These are phyloP conservation scores for Volvox africanus DNA, from an alignment of 139 green algal genomes.

Conservation along the genomic window DNA sequence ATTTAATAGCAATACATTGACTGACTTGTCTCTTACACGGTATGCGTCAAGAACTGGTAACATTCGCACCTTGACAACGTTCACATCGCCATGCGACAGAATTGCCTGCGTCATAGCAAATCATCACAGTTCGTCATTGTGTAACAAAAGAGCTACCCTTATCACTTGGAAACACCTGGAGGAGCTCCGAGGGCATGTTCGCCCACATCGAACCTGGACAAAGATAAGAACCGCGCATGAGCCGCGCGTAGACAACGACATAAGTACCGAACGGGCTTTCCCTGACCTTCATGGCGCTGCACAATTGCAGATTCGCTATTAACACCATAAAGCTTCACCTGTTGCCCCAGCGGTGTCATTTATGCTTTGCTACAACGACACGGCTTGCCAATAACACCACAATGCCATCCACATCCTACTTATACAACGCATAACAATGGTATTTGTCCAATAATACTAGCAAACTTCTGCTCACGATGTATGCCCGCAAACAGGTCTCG, in stretches of 20 bases:
- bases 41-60: not conserved
- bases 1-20: too few relatives aligned
- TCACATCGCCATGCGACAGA: not conserved
- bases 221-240: not conserved
- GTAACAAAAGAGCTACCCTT: too few relatives aligned
- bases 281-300: not conserved
- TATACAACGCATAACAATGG: too few relatives aligned
- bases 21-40: too few relatives aligned
- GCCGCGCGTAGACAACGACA: not conserved
- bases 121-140: not conserved
- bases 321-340: not conserved
- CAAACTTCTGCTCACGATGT: too few relatives aligned
- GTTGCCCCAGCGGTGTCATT: too few relatives aligned
- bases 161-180: not conserved
- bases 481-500: too few relatives aligned
- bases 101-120: conserved; percentile 2
- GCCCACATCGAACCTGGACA: not conserved
- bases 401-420: too few relatives aligned
- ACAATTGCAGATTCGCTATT: not conserved
- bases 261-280: not conserved
- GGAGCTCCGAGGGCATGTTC: not conserved
- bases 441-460: too few relatives aligned
- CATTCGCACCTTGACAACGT: not conserved
- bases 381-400: too few relatives aligned
- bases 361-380: too few relatives aligned